Base-by-base conservation (phyloP, 139 green algal genomes). In the Zygnema cylindricum region DNA sequence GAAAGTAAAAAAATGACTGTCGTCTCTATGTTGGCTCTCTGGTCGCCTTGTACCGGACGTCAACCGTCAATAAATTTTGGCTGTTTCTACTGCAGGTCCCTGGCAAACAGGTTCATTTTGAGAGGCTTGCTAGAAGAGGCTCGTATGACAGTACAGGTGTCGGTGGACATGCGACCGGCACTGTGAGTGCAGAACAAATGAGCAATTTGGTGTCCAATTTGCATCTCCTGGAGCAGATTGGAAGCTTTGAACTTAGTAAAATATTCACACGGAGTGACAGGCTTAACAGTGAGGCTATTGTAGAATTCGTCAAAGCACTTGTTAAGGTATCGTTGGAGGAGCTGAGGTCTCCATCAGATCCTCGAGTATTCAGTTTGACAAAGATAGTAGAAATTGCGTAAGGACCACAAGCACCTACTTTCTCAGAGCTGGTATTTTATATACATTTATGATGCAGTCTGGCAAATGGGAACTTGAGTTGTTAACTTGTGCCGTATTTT, bases 371-470 rank as follows among this genome's bases (percentile, higher is more conserved):
- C 93, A 93, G 81, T 69, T 93, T 99, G 22, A 95, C 95, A 75
- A 98, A 98, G 90, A 98, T 99, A 76, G 96, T 99, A 41, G 97
- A 99, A 93, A 95, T 99, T 63, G 93, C 96, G 85, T 92, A 33
- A 90, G 88, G 23, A 11, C 77, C 77, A 79, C n/a, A n/a, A n/a
- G n/a, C n/a, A n/a, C n/a, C n/a, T n/a, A n/a, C n/a, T n/a, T n/a
- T n/a, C n/a, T n/a, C n/a, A n/a, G n/a, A n/a, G n/a, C n/a, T n/a
- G n/a, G n/a, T n/a, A n/a, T n/a, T n/a, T n/a, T n/a, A n/a, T n/a
- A n/a, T n/a, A n/a, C n/a, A n/a, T n/a, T n/a, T n/a, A n/a, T n/a
- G n/a, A n/a, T n/a, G n/a, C n/a, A n/a, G n/a, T n/a, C n/a, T n/a
- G n/a, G n/a, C n/a, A n/a, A n/a, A n/a, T n/a, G n/a, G n/a, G n/a